Evolutionary conservation across 2,329 filamentous ascomycete species (phyloP).

Genomic region (Nemania bipapillata): DNA sequence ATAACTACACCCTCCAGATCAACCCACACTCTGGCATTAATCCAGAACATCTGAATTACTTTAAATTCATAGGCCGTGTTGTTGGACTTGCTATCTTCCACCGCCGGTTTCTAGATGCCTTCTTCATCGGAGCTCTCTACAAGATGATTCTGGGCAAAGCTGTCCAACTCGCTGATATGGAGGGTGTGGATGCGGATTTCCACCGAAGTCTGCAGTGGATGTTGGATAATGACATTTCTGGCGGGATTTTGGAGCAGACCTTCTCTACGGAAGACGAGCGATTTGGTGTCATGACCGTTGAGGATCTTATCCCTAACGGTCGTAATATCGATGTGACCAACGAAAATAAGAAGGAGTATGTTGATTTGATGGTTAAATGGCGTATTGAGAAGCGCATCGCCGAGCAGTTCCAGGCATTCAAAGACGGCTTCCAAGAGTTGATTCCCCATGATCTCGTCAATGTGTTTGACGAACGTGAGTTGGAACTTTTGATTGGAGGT

Average conservation of each 20-base stretch:
- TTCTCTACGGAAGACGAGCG: constrained; percentile 98
- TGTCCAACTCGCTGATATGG: constrained; percentile 93
- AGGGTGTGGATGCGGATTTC: constrained; percentile 97
- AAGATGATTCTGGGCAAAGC: constrained; percentile 98
- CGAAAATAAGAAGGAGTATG: constrained; percentile 98
- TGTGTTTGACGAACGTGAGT: constrained; percentile 96
- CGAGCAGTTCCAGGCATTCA: constrained; percentile 98
- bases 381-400: constrained; percentile 98
- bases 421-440: constrained; percentile 95
- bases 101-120: constrained; percentile 94
- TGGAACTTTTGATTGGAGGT: constrained; percentile 95
- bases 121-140: constrained; percentile 98
- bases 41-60: constrained; percentile 98
- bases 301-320: constrained; percentile 91
- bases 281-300: constrained; percentile 92
- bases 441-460: constrained; percentile 97
- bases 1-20: constrained; percentile 99
- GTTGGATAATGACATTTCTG: constrained; percentile 93
- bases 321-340: constrained; percentile 96
- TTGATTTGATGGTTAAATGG: constrained; percentile 99
- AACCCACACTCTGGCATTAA: constrained; percentile 99
- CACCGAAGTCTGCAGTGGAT: constrained; percentile 97
- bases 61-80: constrained; percentile 98
- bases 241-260: constrained; percentile 91
- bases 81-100: constrained; percentile 98